phyloP scores from a whole-genome alignment of 441 rosid genomes.

The Capsella rubella region DNA sequence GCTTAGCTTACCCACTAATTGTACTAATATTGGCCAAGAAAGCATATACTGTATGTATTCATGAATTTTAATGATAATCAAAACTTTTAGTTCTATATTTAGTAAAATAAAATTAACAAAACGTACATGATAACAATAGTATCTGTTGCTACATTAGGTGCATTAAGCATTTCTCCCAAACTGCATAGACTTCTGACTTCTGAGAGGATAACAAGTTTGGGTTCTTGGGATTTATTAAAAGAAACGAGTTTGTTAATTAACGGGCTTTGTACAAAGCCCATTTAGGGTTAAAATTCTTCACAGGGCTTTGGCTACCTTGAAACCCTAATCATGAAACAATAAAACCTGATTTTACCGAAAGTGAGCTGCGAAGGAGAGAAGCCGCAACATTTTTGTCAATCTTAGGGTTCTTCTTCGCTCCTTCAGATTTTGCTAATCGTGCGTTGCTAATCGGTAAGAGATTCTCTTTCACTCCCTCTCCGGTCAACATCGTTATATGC shows the following conservation, averaged over 20 bases:
- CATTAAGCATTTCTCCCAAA: not conserved
- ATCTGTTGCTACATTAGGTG: not conserved
- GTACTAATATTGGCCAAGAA: too few species aligned
- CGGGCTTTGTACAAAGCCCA: conserved; percentile 29
- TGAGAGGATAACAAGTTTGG: not conserved
- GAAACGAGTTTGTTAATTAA: not conserved
- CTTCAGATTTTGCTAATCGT: conserved; percentile 27
- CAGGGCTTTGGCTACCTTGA: conserved; percentile 8
- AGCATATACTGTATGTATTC: too few species aligned
- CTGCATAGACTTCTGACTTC: not conserved
- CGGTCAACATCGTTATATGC: not conserved
- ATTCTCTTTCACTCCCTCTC: not conserved
- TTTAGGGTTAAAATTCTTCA: not conserved
- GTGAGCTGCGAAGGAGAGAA: conserved; percentile 31
- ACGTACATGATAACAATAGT: too few species aligned
- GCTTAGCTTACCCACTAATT: too few species aligned
- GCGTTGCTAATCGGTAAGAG: conserved; percentile 26
- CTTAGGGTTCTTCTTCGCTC: conserved; percentile 34
- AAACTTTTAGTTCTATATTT: too few species aligned
- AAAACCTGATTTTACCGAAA: conserved; percentile 27
- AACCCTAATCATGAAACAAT: conserved; percentile 41
- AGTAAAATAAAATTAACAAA: too few species aligned
- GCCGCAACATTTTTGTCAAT: conserved; percentile 37
- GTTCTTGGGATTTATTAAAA: not conserved
- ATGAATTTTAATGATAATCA: too few species aligned